Percentiles rank a stretch among this genome's conserved stretches.
These are phyloP conservation scores for Saccharomyces pastorianus DNA, from an alignment of 1,139 yeast species.

Conservation along the genomic window DNA sequence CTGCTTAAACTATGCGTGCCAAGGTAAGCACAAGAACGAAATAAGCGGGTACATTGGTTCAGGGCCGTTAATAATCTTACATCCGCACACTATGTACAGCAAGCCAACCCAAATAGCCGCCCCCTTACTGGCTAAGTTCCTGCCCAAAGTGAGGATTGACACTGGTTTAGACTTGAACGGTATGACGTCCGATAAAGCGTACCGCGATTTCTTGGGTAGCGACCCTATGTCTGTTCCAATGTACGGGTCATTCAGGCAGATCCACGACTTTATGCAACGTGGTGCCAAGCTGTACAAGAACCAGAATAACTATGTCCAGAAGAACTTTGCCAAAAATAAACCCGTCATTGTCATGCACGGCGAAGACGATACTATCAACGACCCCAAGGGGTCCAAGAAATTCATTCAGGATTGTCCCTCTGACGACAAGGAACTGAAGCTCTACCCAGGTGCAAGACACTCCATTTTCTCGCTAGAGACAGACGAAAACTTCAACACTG, in stretches of 20 bases:
- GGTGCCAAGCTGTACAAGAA: conserved; percentile 23
- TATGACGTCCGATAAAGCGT: conserved; percentile 47
- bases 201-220: conserved; percentile 40
- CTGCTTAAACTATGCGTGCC: conserved; percentile 60
- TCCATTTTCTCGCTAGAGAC: conserved; percentile 29
- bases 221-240: conserved; percentile 40
- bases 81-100: conserved; percentile 52
- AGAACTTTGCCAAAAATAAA: conserved; percentile 38
- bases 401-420: conserved; percentile 35
- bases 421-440: conserved; percentile 31
- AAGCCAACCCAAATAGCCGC: conserved; percentile 39
- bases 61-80: conserved; percentile 62
- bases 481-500: conserved; percentile 18
- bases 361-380: conserved; percentile 46
- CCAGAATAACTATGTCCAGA: conserved; percentile 36
- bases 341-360: conserved; percentile 52
- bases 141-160: conserved; percentile 52
- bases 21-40: conserved; percentile 49
- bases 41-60: conserved; percentile 51
- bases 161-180: conserved; percentile 48
- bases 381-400: conserved; percentile 43
- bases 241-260: conserved; percentile 42
- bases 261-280: conserved; percentile 52
- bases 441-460: conserved; percentile 34
- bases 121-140: conserved; percentile 40